Evolutionary conservation across 768 basidiomycete genomes (phyloP), one percentile per base, ranked within the genome.

Genomic region (Lactarius pseudohatsudake): DNA sequence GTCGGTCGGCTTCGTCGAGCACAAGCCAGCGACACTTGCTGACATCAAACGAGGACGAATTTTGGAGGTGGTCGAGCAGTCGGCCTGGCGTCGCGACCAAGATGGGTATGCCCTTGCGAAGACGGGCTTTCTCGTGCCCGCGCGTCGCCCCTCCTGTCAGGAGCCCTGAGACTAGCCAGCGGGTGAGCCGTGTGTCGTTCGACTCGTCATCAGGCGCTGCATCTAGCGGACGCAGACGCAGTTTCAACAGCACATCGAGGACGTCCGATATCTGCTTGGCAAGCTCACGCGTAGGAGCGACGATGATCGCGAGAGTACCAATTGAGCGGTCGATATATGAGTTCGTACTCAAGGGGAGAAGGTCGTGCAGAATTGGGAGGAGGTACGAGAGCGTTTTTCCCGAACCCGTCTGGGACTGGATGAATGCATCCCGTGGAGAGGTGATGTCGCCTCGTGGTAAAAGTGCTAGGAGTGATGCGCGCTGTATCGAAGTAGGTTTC

Each of bases 191-290:
- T 22, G 72, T 74, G 6, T 75, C 74, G 8, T 80, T 78, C 55
- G 78, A 77, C 22, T 76, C 72, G 38, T 82, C 80, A 54, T 86
- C 81, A 4, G 83, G 81, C 2, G 79, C 74, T 67, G 87, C 86
- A 53, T 81, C 82, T 61, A 81, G 81, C 4, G 83, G 80, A 20
- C 89, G 82, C 56, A 91, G 82, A 61, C 89, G 90, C 65, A 97
- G 82, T 72, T 86, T 84, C 4, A 98, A 81, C 7, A 98, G 77
- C 18, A 82, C 79, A 70, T 94, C 93, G 15, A 98, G 82, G n/a
- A 98, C 96, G 72, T 97, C 94, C 10, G 90, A 94, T 61, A 98
- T 98, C 74, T 99, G 97, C 74, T 94, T 93, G 2, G 96, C 97
- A 16, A 98, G 84, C 78, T 98, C 97, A 61, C 96, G 87, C 3